These are phyloP conservation scores for Saussurea involucrata DNA, from an alignment of 129 eudicot species.

Conservation along the genomic window DNA sequence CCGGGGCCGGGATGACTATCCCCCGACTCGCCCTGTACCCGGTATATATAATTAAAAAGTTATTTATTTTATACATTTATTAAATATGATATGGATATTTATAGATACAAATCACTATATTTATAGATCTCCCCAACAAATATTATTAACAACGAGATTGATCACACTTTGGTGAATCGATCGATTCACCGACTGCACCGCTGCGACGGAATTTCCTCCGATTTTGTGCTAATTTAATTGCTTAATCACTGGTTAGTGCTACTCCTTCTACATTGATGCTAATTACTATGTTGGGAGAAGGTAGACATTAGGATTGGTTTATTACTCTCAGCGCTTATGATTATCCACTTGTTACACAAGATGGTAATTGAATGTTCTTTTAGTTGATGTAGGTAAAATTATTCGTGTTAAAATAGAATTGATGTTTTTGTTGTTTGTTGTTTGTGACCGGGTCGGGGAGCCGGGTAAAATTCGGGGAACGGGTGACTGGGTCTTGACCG, in stretches of 20 bases:
- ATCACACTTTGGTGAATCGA: constrained; percentile 7
- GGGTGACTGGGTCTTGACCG: no score
- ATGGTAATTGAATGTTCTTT: constrained; percentile 38
- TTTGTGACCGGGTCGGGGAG: no score
- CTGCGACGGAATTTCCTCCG: not conserved
- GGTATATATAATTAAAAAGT: no score
- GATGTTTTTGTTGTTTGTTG: not conserved
- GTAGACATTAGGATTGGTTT: constrained; percentile 90
- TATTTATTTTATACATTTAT: no score
- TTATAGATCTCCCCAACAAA: not conserved
- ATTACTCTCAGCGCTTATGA: constrained; percentile 85
- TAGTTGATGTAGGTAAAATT: not conserved
- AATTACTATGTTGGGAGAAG: constrained; percentile 42
- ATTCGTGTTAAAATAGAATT: not conserved
- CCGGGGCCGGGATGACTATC: no score
- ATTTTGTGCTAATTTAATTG: constrained; percentile 18
- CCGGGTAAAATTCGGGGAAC: no score
- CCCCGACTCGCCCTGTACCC: no score
- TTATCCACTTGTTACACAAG: constrained; percentile 85
- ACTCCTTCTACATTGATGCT: constrained; percentile 17
- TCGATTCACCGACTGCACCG: constrained; percentile 4
- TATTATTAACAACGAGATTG: not conserved
- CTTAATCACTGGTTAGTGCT: constrained; percentile 22
- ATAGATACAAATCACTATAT: constrained; percentile 15
- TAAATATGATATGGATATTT: constrained; percentile 16